phyloP scores from a whole-genome alignment of 1,139 yeast species.

The Pichia sp. region DNA sequence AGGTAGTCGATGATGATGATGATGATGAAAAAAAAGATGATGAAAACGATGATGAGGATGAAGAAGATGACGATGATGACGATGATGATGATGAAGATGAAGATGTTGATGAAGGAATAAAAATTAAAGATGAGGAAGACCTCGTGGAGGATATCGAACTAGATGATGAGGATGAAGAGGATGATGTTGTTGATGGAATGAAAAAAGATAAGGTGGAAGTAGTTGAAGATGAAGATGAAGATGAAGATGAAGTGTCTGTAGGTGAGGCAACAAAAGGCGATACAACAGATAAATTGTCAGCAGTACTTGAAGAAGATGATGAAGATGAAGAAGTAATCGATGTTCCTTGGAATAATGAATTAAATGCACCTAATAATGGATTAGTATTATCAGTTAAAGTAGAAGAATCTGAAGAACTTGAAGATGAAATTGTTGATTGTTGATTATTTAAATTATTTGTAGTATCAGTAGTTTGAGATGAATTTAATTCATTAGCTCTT shows the following conservation, averaged over 20 bases:
- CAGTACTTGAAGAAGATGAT: neutral
- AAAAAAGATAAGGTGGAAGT: conserved; percentile 7
- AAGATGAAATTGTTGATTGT: neutral
- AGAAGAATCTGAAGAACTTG: neutral
- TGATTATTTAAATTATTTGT: neutral
- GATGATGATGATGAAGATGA: neutral
- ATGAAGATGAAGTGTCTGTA: neutral
- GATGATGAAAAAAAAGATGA: conserved; percentile 2
- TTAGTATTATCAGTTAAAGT: conserved; percentile 1
- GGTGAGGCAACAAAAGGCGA: no score
- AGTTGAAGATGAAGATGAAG: conserved; percentile 7
- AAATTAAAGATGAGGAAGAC: neutral
- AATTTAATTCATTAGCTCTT: conserved; percentile 17
- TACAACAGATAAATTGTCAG: neutral
- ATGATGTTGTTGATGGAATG: conserved; percentile 5
- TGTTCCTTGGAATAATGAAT: neutral
- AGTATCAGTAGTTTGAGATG: neutral
- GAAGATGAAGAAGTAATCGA: conserved; percentile 7
- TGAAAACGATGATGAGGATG: neutral
- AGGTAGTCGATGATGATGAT: conserved; percentile 1
- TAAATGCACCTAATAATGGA: conserved; percentile 1
- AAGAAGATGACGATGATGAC: neutral
- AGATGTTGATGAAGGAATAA: neutral
- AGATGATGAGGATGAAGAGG: conserved; percentile 4
- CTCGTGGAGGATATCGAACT: neutral